Percentiles rank a stretch among this genome's conserved stretches.
These are phyloP conservation scores for Fusarium sp. DNA, from an alignment of 2,329 filamentous ascomycete genomes.

Conservation along the genomic window DNA sequence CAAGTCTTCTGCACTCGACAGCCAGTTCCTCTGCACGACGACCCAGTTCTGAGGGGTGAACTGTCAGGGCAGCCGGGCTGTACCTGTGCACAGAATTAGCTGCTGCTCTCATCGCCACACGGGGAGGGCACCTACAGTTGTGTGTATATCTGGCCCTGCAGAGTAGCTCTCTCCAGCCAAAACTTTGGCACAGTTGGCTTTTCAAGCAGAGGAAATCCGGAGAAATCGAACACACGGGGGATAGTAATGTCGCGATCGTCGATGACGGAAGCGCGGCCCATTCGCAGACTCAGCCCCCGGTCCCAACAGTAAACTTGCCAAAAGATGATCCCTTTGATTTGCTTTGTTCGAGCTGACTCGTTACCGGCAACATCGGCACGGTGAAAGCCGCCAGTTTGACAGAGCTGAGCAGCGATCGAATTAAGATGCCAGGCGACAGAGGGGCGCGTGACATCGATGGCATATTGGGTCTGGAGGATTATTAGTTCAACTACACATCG, in stretches of 20 bases:
- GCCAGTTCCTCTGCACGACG: slow-evolving; percentile 53
- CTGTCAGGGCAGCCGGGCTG: slow-evolving; percentile 57
- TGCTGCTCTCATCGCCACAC: not conserved
- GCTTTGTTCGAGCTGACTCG: slow-evolving; percentile 4
- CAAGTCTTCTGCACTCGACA: slow-evolving; percentile 50
- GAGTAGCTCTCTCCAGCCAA: slow-evolving; percentile 65
- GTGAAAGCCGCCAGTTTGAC: slow-evolving; percentile 71
- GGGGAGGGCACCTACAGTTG: slow-evolving; percentile 47
- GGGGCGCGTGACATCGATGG: slow-evolving; percentile 70
- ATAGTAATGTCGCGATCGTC: slow-evolving; percentile 69
- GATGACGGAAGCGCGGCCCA: slow-evolving; percentile 68
- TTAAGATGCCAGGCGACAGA: slow-evolving; percentile 71
- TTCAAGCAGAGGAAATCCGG: slow-evolving; percentile 48
- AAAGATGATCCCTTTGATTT: slow-evolving; percentile 55
- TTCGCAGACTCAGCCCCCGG: slow-evolving; percentile 66
- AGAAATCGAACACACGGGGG: slow-evolving; percentile 54
- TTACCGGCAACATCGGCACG: slow-evolving; percentile 40
- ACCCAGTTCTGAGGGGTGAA: slow-evolving; percentile 52
- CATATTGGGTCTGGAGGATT: slow-evolving; percentile 54
- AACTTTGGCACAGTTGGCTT: slow-evolving; percentile 56
- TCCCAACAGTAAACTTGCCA: slow-evolving; percentile 67
- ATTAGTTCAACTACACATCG: not conserved
- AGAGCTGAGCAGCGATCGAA: slow-evolving; percentile 67
- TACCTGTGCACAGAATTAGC: slow-evolving; percentile 53
- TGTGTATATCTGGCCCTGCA: slow-evolving; percentile 70